Conservation (phyloP, 23 red algal species). For the Gracilariopsis chorda region DNA sequence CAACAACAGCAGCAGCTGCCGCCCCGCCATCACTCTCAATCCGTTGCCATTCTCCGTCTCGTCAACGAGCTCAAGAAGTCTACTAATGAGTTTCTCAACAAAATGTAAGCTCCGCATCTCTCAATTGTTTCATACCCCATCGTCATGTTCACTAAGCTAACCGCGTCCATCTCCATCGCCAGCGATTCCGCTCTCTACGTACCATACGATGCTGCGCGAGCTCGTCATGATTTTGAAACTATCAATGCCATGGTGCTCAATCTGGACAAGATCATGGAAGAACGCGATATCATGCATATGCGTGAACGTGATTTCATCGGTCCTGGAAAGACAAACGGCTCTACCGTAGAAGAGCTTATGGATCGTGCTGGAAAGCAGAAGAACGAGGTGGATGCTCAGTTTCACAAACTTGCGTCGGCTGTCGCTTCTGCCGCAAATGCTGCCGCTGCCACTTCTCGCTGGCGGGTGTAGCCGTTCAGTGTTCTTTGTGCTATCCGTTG, state of each 20-base stretch:
- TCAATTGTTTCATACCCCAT: too few species aligned
- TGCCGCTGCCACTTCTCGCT: background rate
- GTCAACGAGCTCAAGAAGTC: background rate
- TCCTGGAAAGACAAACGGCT: background rate
- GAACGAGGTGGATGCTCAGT: background rate
- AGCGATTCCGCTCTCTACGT: constrained; percentile 12
- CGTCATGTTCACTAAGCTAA: too few species aligned
- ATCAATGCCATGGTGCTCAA: background rate
- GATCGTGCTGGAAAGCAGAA: background rate
- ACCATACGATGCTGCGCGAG: constrained; percentile 4
- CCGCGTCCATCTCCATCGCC: background rate
- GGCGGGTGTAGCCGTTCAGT: background rate
- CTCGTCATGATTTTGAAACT: constrained; percentile 19
- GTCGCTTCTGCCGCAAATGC: background rate
- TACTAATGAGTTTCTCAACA: constrained; percentile 8
- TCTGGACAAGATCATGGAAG: constrained; percentile 1
- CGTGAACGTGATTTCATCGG: background rate
- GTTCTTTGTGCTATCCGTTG: background rate
- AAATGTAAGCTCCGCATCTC: constrained; percentile 24
- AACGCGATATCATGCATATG: constrained; percentile 16
- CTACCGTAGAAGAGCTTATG: background rate
- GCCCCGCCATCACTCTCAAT: background rate
- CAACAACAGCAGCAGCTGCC: background rate
- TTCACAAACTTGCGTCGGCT: constrained; percentile 3
- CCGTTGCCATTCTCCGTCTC: background rate